phyloP scores from a whole-genome alignment of 495 filamentous ascomycete species.

The Amniculicola lignicola region DNA sequence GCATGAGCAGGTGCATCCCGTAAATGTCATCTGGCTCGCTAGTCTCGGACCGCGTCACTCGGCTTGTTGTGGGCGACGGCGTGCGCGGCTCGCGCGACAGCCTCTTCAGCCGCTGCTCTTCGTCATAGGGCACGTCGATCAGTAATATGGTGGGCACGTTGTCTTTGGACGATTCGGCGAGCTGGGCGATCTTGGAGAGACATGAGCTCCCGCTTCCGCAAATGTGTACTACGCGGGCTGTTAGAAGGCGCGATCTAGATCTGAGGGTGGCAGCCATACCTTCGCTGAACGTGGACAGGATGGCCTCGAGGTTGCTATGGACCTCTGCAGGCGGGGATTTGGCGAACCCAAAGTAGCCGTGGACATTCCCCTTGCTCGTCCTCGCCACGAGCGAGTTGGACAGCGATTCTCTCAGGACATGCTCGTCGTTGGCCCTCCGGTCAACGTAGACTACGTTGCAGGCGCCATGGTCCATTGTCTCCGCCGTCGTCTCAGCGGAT shows the following conservation, averaged over 20 bases:
- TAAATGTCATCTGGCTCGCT: conserved; percentile 36
- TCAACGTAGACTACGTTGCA: conserved; percentile 43
- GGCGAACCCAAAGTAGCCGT: conserved; percentile 31
- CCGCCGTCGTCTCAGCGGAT: conserved; percentile 14
- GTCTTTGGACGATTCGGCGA: conserved; percentile 25
- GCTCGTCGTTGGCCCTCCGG: conserved; percentile 35
- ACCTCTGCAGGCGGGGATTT: conserved; percentile 29
- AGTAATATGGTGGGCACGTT: conserved; percentile 33
- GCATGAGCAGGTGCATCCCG: conserved; percentile 36
- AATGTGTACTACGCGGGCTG: conserved; percentile 30
- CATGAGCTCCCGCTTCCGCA: conserved; percentile 32
- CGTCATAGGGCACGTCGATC: conserved; percentile 41
- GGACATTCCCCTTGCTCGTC: conserved; percentile 30
- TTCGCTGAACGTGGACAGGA: conserved; percentile 39
- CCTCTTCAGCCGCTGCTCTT: conserved; percentile 37
- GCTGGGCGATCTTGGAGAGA: conserved; percentile 33
- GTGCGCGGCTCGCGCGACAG: conserved; percentile 36
- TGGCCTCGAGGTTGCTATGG: conserved; percentile 32
- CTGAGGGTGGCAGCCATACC: conserved; percentile 21
- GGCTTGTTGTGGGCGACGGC: conserved; percentile 30
- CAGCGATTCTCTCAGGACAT: conserved; percentile 33
- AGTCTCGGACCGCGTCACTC: conserved; percentile 9
- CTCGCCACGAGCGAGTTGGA: conserved; percentile 27
- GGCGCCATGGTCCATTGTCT: conserved; percentile 40
- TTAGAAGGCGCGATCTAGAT: neutral